Conservation (phyloP, 2,329 filamentous ascomycete species). For the Colletotrichum sp. region DNA sequence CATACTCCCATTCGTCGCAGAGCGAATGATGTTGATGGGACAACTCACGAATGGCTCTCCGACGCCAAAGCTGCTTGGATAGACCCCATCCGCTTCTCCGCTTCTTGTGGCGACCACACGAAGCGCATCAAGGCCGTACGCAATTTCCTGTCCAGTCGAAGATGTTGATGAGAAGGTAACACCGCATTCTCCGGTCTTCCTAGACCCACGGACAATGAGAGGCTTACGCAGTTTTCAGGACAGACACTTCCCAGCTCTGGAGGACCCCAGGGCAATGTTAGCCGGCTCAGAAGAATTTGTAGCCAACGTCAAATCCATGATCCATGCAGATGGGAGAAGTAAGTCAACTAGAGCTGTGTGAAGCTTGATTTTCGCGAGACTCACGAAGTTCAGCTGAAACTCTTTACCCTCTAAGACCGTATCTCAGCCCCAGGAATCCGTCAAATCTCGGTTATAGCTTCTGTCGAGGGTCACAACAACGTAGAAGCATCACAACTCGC, state of each 20-base stretch:
- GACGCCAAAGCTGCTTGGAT: not conserved
- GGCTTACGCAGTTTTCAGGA: not conserved
- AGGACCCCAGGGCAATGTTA: not conserved
- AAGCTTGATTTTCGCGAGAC: not conserved
- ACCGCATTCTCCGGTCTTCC: not conserved
- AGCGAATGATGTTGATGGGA: not conserved
- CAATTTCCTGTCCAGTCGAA: not conserved
- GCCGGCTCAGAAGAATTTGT: not conserved
- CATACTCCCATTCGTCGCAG: rapidly evolving
- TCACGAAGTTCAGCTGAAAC: too few relatives aligned
- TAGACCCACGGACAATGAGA: too few relatives aligned
- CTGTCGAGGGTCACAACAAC: not conserved
- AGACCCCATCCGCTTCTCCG: not conserved
- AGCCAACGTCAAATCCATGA: not conserved
- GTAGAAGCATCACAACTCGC: not conserved
- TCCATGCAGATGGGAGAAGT: not conserved
- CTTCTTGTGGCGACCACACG: not conserved
- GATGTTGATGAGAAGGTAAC: not conserved
- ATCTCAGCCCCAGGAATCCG: not conserved
- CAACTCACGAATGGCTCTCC: not conserved
- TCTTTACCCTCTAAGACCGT: not conserved
- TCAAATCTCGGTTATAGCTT: not conserved
- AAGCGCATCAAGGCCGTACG: not conserved
- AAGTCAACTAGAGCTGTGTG: not conserved
- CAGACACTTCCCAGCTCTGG: not conserved